Evolutionary conservation across 225 moss, liverwort and hornwort genomes (phyloP).

Genomic region (Anthoceros angustus): DNA sequence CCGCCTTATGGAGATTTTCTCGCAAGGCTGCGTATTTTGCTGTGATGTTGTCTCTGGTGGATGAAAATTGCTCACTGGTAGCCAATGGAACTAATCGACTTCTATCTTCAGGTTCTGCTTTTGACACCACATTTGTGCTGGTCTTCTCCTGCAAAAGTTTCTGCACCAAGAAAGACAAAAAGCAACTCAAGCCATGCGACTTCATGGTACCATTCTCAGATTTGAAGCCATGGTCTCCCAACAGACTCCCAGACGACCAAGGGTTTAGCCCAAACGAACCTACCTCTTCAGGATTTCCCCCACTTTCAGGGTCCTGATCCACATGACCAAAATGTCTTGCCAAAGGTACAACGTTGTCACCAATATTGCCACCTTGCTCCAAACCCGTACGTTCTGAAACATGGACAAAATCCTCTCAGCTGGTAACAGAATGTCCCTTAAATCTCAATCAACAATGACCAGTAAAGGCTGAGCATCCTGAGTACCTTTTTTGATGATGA

Average conservation of each 20-base stretch:
- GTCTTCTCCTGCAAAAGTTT: constrained; percentile 29
- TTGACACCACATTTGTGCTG: constrained; percentile 12
- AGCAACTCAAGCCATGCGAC: not conserved
- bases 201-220: not conserved
- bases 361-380: constrained; percentile 76
- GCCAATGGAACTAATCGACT: constrained; percentile 13
- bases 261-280: constrained; percentile 4
- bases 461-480: not conserved
- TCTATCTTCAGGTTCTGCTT: constrained; percentile 24
- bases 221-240: not conserved
- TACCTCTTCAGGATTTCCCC: constrained; percentile 68
- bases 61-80: constrained; percentile 25
- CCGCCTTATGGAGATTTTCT: constrained; percentile 18
- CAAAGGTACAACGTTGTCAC: constrained; percentile 90
- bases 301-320: constrained; percentile 74
- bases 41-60: constrained; percentile 53
- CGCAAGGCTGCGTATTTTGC: constrained; percentile 49
- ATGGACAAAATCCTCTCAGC: constrained; percentile 5
- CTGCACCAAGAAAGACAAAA: constrained; percentile 12
- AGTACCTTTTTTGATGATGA: constrained; percentile 93
- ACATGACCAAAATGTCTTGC: constrained; percentile 95
- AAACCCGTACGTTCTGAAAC: constrained; percentile 79
- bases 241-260: not conserved
- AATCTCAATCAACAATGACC: constrained; percentile 8
- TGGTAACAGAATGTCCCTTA: not conserved